Evolutionary conservation across 2,329 filamentous ascomycete genomes (phyloP).

Genomic region (Berkeleyomyces basicola): DNA sequence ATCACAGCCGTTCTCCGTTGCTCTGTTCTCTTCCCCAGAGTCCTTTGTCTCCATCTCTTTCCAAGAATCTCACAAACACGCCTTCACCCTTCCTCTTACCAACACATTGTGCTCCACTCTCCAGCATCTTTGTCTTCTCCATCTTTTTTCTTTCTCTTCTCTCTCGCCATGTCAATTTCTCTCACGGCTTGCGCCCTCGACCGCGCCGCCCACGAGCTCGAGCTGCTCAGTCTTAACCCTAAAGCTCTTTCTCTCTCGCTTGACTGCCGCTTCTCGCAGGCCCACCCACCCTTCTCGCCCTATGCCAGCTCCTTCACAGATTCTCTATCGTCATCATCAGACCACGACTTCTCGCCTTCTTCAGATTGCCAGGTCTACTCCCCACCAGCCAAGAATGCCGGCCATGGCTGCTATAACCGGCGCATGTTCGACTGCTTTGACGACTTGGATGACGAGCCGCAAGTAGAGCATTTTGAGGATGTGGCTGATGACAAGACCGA

Average conservation of each 20-base stretch:
- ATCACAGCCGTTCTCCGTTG: neutral
- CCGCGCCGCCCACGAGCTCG: constrained; percentile 4
- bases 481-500: neutral
- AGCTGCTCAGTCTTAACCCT: constrained; percentile 1
- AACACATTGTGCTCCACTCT: no score
- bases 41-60: neutral
- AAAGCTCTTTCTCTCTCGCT: constrained; percentile 4
- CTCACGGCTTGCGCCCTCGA: constrained; percentile 3
- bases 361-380: neutral
- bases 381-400: neutral
- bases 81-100: no score
- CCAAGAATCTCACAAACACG: no score
- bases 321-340: constrained; percentile 1
- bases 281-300: constrained; percentile 2
- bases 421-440: neutral
- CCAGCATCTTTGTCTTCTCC: neutral
- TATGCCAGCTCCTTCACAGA: neutral
- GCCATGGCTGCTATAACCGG: neutral
- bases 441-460: neutral
- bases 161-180: neutral
- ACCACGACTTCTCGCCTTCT: neutral
- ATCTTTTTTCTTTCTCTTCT: neutral
- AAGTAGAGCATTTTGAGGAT: constrained; percentile 6
- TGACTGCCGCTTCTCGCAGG: constrained; percentile 3
- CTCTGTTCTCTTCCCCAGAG: neutral